Percentiles rank a stretch among this genome's conserved stretches.
Conservation (phyloP, 2,329 filamentous ascomycete species). For the Arthrobotrys entomopaga region DNA sequence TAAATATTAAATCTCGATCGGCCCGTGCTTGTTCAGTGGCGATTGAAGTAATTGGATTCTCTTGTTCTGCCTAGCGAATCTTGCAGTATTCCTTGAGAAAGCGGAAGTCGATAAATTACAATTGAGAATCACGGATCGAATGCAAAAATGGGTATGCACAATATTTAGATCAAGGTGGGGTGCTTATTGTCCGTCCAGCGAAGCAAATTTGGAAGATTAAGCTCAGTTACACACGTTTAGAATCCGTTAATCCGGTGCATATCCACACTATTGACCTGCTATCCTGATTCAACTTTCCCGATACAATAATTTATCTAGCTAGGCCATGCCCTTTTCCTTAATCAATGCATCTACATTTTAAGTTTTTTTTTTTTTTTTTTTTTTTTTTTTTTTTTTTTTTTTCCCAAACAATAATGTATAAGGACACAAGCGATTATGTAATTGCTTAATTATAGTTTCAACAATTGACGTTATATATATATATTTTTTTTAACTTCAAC, state of each 20-base stretch:
- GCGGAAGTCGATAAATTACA: slow-evolving; percentile 1
- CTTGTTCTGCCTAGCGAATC: slow-evolving; percentile 1
- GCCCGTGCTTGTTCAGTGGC: neutral
- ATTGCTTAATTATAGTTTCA: slow-evolving; percentile 27
- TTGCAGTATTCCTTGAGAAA: slow-evolving; percentile 1
- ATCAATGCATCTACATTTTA: too few species aligned
- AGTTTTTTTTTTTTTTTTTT: too few species aligned
- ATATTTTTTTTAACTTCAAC: slow-evolving; percentile 1
- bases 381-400: too few species aligned
- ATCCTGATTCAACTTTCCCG: too few species aligned
- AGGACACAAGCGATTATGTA: neutral
- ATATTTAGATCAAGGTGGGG: neutral
- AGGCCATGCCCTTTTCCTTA: too few species aligned
- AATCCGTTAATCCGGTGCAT: too few species aligned
- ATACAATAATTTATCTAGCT: slow-evolving; percentile 3
- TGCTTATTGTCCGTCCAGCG: too few species aligned
- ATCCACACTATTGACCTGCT: too few species aligned
- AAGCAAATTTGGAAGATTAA: too few species aligned
- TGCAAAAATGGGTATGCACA: neutral
- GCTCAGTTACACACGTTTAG: too few species aligned
- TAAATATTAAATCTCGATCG: slow-evolving; percentile 12
- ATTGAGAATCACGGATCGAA: neutral
- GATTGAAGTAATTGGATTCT: neutral
- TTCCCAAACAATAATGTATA: too few species aligned
- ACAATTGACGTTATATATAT: slow-evolving; percentile 1